Percentiles rank a stretch among this genome's conserved stretches.
These are phyloP conservation scores for Dipsacomyces acuminosporus DNA, from an alignment of 371 early-diverging fungal genomes.

Conservation along the genomic window DNA sequence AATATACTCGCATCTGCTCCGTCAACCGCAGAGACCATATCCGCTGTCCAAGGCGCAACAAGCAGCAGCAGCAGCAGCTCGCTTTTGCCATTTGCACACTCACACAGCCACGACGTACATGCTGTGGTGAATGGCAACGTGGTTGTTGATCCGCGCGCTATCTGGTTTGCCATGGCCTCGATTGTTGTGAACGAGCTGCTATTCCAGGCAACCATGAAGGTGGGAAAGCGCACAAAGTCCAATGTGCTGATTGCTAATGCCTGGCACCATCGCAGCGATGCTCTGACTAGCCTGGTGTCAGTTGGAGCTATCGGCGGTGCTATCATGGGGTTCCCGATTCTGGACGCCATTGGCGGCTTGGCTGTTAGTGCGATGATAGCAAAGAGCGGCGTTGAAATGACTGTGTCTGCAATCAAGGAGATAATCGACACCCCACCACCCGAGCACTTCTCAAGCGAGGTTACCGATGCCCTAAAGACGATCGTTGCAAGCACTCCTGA, in stretches of 20 bases:
- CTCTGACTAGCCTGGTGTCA: slow-evolving; percentile 61
- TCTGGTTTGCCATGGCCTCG: slow-evolving; percentile 65
- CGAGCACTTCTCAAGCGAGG: slow-evolving; percentile 13
- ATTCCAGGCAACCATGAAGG: slow-evolving; percentile 62
- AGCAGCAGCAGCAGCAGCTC: slow-evolving; percentile 1
- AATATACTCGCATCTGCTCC: slow-evolving; percentile 8
- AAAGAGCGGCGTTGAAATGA: slow-evolving; percentile 54
- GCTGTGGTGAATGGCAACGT: slow-evolving; percentile 26
- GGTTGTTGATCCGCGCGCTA: slow-evolving; percentile 61
- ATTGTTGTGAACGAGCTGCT: slow-evolving; percentile 62
- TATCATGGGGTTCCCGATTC: slow-evolving; percentile 57
- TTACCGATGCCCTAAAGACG: slow-evolving; percentile 8
- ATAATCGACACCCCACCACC: slow-evolving; percentile 40
- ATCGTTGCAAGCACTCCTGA: neutral
- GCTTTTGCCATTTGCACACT: slow-evolving; percentile 31
- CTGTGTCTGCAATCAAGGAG: slow-evolving; percentile 35
- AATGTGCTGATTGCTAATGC: slow-evolving; percentile 69
- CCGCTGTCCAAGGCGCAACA: too few species aligned
- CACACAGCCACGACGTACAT: slow-evolving; percentile 35
- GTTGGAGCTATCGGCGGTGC: slow-evolving; percentile 59
- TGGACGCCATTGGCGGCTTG: slow-evolving; percentile 65
- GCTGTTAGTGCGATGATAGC: slow-evolving; percentile 58
- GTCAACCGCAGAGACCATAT: too few species aligned
- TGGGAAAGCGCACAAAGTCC: slow-evolving; percentile 56
- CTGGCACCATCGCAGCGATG: slow-evolving; percentile 73